Base-by-base conservation (phyloP, 2,329 filamentous ascomycete species). In the Exophiala mesophila region DNA sequence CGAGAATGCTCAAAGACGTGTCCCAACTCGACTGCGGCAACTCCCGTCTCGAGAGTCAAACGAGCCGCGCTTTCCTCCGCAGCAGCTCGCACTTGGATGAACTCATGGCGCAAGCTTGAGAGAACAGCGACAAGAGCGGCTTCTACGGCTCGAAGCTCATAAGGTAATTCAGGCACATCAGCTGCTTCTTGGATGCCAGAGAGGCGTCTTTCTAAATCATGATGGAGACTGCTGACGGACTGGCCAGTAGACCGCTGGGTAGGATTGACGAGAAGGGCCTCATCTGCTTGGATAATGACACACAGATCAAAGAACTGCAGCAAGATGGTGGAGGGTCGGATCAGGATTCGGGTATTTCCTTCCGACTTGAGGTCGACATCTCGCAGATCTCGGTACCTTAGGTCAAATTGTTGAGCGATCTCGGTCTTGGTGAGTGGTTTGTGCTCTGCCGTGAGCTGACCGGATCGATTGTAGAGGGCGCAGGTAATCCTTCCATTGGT, bases 401-500 rank as follows among this genome's bases (percentile, higher is more conserved):
- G 41, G 13, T 50, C 48, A 34, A 50, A 50, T 29, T 47, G 48
- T 17, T 41, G 37, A 4, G 41, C 48, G 18, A 50, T 47, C 26
- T 50, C 24, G 17, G 41, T 29, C 28, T 50, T 50, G 17, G 48
- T 47, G 16, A 50, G 41, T 18, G 45, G 16, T 21, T 34, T 44
- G 41, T 45, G 32, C 26, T 34, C 21, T 9, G 24, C 33, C 8
- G 33, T 23, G 16, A 47, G 23, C 8, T 36, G 20, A 21, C 44
- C 48, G 18, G 18, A 13, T 12, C 43, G 44, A 39, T 40, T 30
- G 41, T 47, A 50, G 5, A 45, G 45, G 16, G 38, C 35, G 17
- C 48, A 50, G 13, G 44, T 21, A 20, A 50, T 39, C 41, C 39
- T 42, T 19, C 13, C 74, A 43, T 66, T 74, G 53, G 85, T 82